A percentile compares a stretch with the other conserved stretches of the same genome.
Evolutionary conservation across 495 filamentous ascomycete species (phyloP).

Genomic region (Lasiosphaeriaceae sp.): DNA sequence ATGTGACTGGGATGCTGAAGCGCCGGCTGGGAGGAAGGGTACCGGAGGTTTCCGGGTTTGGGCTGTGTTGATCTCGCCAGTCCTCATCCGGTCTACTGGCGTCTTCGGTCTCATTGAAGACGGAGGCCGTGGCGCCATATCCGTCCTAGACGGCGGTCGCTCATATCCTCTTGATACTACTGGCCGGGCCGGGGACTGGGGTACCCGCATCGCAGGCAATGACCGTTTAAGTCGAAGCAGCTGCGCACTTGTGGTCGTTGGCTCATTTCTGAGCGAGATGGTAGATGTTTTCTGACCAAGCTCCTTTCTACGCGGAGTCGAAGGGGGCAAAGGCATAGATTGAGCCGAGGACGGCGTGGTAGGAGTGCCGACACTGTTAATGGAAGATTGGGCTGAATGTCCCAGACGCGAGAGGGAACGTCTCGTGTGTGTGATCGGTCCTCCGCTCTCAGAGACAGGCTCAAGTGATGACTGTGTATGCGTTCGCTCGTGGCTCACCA

Average conservation of each 20-base stretch:
- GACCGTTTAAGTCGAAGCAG: conserved; percentile 82
- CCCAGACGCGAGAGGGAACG: conserved; percentile 62
- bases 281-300: conserved; percentile 54
- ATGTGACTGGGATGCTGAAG: conserved; percentile 70
- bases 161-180: conserved; percentile 42
- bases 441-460: conserved; percentile 88
- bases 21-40: conserved; percentile 80
- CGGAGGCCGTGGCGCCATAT: conserved; percentile 31
- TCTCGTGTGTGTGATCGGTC: conserved; percentile 53
- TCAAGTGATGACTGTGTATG: conserved; percentile 76
- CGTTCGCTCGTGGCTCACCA: conserved; percentile 56
- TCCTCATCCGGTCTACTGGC: conserved; percentile 59
- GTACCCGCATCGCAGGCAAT: conserved; percentile 69
- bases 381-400: conserved; percentile 64
- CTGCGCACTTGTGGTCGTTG: conserved; percentile 68
- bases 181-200: conserved; percentile 41
- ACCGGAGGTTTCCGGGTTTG: conserved; percentile 54
- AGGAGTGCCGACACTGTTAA: conserved; percentile 49
- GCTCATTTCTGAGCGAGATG: conserved; percentile 50
- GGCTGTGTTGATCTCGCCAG: conserved; percentile 49
- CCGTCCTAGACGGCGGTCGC: conserved; percentile 46
- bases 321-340: conserved; percentile 44
- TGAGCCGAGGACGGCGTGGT: conserved; percentile 52
- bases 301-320: conserved; percentile 57
- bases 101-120: conserved; percentile 63